Conservation (phyloP, 202 grass and related monocot species). For the Schoenoplectus tabernaemontani region DNA sequence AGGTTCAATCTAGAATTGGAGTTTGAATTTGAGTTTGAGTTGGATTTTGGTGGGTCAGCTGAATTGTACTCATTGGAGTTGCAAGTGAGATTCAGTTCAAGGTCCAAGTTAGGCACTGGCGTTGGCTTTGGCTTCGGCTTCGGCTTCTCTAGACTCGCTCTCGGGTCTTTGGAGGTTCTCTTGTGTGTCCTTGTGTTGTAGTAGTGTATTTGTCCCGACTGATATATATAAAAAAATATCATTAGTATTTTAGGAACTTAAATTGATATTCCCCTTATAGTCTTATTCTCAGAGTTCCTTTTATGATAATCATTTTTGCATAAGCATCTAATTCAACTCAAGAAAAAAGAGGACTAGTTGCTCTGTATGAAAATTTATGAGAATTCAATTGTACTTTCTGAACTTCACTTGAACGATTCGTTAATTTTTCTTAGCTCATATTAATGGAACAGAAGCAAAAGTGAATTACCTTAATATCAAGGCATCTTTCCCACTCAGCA, state of each 20-base stretch:
- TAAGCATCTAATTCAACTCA: not conserved
- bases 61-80: slow-evolving; percentile 24
- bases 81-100: slow-evolving; percentile 79
- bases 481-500: slow-evolving; percentile 83
- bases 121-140: slow-evolving; percentile 15
- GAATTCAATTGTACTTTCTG: not conserved
- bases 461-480: slow-evolving; percentile 76
- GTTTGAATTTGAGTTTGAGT: not conserved
- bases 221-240: not conserved
- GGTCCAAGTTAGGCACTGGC: slow-evolving; percentile 40
- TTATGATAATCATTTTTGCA: not conserved
- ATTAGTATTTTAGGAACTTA: not conserved
- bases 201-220: slow-evolving; percentile 89
- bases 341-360: not conserved
- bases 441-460: not conserved
- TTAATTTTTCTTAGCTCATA: not conserved
- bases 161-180: slow-evolving; percentile 62
- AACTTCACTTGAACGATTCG: not conserved
- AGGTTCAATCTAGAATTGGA: not conserved
- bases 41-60: not conserved
- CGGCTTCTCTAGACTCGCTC: not conserved
- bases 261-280: not conserved
- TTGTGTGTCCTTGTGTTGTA: slow-evolving; percentile 87
- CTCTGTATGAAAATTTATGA: not conserved
- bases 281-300: not conserved